Percentiles rank a stretch among this genome's conserved stretches.
These are phyloP conservation scores for Rhododendron griersonianum DNA, from an alignment of 148 eudicot species.

Conservation along the genomic window DNA sequence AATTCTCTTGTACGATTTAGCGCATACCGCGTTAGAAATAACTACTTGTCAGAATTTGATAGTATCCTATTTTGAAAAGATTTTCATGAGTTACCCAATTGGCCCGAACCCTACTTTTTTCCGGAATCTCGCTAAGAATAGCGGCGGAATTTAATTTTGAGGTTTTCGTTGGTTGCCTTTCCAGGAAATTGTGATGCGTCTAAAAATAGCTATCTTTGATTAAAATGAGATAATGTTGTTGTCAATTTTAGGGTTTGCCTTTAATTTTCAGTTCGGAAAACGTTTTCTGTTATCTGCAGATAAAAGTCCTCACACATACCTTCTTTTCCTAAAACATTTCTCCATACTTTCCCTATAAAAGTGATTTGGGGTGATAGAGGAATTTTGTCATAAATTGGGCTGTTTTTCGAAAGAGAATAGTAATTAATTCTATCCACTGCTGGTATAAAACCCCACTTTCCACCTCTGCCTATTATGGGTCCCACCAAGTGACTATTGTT, in stretches of 20 bases:
- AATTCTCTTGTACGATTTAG: not conserved
- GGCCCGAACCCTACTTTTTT: not conserved
- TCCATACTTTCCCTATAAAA: not conserved
- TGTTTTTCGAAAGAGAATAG: not conserved
- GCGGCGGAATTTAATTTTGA: not conserved
- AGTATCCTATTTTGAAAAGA: not conserved
- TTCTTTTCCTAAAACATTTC: conserved; percentile 1
- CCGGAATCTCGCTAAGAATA: not conserved
- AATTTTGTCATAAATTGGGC: not conserved
- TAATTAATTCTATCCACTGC: too few relatives aligned
- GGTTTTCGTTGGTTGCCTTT: not conserved
- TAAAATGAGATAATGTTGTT: not conserved
- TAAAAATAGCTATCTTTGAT: not conserved
- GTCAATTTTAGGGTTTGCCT: not conserved
- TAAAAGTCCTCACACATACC: not conserved
- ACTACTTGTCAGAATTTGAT: not conserved
- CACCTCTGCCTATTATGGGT: too few relatives aligned
- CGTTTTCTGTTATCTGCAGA: not conserved
- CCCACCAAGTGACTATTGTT: too few relatives aligned
- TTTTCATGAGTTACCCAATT: not conserved
- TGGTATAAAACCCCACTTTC: too few relatives aligned
- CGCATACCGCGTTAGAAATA: too few relatives aligned
- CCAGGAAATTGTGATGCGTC: not conserved
- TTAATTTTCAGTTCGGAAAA: not conserved
- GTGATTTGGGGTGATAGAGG: not conserved